Base-by-base conservation (phyloP, 108 stramenopile genomes). In the Skeletonema tropicum region DNA sequence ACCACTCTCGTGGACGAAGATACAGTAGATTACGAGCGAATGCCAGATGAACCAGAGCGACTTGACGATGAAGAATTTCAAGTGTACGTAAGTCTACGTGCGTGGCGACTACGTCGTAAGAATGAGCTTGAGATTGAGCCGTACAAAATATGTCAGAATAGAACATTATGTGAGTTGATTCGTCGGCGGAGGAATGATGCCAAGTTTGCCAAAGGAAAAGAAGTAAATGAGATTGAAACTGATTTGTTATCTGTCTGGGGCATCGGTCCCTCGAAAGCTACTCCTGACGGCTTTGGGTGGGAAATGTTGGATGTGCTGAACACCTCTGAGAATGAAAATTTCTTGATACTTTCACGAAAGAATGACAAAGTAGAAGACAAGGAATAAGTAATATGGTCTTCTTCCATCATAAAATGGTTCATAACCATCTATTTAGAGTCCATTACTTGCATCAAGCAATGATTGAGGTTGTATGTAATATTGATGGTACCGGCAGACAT, bases 11-110 rank as follows among this genome's bases (percentile, higher is more conserved):
- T 33, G 4, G 60, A 41, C 9, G 60, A 61, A 63, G 25, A 70
- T 57, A 25, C 14, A 48, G 38, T 63, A 39, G 64, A 70, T 60
- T 76, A 76, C 70, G 36, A 41, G 1, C 36, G n/a, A 23, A 70
- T 70, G 38, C 75, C 75, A 25, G 57, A 76, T 33, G 75, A 70
- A 21, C 57, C 75, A 12, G 75, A 76, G 14, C 58, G 60, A 15
- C 59, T 76, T 61, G 75, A 76, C 35, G 75, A 76, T 46, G 30
- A 71, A 70, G 75, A 76, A 46, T 76, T 76, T 35, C 75, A 70
- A 30, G 75, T 76, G n/a, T 76, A 70, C 14, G 60, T 63, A 6
- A 31, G 60, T 29, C 70, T 76, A 3, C 75, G 75, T 38, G 57
- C 75, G 0, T 75, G 75, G 75, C 33, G 75, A 26, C 68, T 76